Percentiles rank a stretch among this genome's conserved stretches.
phyloP scores from a whole-genome alignment of 306 rosid genomes.

The Inga oerstediana region DNA sequence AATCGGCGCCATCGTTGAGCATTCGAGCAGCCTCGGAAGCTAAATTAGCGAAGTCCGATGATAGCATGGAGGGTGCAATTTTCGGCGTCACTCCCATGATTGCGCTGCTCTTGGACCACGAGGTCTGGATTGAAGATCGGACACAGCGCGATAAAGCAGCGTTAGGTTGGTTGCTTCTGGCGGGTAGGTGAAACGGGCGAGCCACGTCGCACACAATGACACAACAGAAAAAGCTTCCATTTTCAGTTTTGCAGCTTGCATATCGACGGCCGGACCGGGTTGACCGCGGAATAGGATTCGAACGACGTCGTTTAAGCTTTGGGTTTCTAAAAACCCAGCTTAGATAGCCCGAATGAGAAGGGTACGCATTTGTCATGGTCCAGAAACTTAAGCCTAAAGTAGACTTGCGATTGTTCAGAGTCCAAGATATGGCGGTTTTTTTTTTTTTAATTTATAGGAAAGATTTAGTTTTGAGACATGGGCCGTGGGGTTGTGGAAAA shows the following conservation, averaged over 20 bases:
- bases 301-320: not conserved
- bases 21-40: constrained; percentile 89
- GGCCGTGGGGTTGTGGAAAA: not conserved
- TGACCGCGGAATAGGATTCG: not conserved
- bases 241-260: not conserved
- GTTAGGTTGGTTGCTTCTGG: not conserved
- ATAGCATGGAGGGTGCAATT: constrained; percentile 97
- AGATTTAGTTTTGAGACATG: not conserved
- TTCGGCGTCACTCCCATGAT: constrained; percentile 61
- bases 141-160: not conserved
- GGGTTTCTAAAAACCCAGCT: not conserved
- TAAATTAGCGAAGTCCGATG: constrained; percentile 92
- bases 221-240: not conserved
- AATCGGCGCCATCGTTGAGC: constrained; percentile 86
- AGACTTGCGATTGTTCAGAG: not conserved
- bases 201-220: not conserved
- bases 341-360: not conserved
- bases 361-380: not conserved
- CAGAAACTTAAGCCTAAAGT: not conserved
- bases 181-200: not conserved
- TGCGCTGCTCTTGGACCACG: not conserved
- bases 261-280: not conserved
- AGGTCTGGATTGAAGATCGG: not conserved
- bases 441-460: too few species aligned
- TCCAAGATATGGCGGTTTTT: not conserved